These are phyloP conservation scores for Ophiostoma pallidulum DNA, from an alignment of 2,329 filamentous ascomycete species.

Conservation along the genomic window DNA sequence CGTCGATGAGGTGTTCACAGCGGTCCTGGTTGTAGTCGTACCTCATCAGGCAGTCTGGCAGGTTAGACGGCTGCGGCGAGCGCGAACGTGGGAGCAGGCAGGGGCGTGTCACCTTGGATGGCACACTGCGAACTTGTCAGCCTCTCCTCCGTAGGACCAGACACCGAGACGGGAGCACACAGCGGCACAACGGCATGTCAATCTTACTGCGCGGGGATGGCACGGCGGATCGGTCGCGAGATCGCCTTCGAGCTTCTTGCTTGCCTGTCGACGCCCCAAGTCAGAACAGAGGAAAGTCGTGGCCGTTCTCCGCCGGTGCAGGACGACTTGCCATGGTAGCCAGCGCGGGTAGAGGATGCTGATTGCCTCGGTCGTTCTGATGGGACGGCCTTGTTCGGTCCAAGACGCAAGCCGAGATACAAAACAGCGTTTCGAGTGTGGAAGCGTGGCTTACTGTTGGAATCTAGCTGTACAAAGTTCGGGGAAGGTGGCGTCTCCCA, in stretches of 20 bases:
- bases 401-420: too few relatives aligned
- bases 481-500: too few relatives aligned
- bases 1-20: slow-evolving; percentile 68
- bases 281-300: neutral
- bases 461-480: too few relatives aligned
- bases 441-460: too few relatives aligned
- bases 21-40: slow-evolving; percentile 79
- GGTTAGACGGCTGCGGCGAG: slow-evolving; percentile 14
- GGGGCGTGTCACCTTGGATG: slow-evolving; percentile 60
- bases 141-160: too few relatives aligned
- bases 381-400: too few relatives aligned
- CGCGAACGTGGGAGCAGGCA: neutral
- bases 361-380: too few relatives aligned
- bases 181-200: neutral
- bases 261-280: neutral
- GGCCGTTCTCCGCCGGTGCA: neutral
- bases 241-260: slow-evolving; percentile 50
- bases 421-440: too few relatives aligned
- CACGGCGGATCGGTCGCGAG: slow-evolving; percentile 69
- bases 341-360: too few relatives aligned
- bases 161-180: too few relatives aligned
- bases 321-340: neutral
- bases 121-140: slow-evolving; percentile 53
- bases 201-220: slow-evolving; percentile 68
- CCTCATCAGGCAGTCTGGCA: slow-evolving; percentile 68